phyloP scores from a whole-genome alignment of 768 basidiomycete species.

The Macrolepiota dolichaula region DNA sequence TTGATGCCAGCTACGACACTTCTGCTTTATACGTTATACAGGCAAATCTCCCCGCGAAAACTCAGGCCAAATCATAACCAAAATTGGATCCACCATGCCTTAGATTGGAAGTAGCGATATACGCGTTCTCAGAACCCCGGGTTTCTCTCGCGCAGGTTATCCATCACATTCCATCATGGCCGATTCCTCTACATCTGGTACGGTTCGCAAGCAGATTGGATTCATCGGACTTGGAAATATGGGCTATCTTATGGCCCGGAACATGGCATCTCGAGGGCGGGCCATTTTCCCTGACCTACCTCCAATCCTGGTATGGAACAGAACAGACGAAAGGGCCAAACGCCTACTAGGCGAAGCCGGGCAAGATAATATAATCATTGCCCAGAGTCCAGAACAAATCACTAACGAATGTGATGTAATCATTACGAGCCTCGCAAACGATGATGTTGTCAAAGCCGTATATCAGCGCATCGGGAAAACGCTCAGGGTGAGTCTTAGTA shows the following conservation, averaged over 20 bases:
- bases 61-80: not conserved
- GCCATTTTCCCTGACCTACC: conserved; percentile 31
- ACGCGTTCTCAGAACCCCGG: conserved; percentile 1
- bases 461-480: conserved; percentile 60
- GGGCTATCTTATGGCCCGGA: conserved; percentile 76
- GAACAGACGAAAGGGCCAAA: conserved; percentile 59
- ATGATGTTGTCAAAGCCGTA: conserved; percentile 62
- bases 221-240: conserved; percentile 60
- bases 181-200: not conserved
- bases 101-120: not conserved
- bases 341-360: conserved; percentile 56
- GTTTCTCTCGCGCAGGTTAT: not conserved
- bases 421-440: conserved; percentile 70
- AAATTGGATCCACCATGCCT: not conserved
- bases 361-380: conserved; percentile 49
- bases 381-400: conserved; percentile 53
- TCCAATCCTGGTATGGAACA: conserved; percentile 75
- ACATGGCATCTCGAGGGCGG: conserved; percentile 59
- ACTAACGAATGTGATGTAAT: conserved; percentile 70
- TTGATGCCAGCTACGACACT: too few relatives aligned
- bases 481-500: conserved; percentile 42
- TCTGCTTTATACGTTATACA: too few relatives aligned
- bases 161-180: conserved; percentile 6
- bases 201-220: conserved; percentile 27
- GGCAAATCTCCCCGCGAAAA: not conserved